phyloP scores from a whole-genome alignment of 2,329 filamentous ascomycete genomes.

The Gnomoniopsis sp. region DNA sequence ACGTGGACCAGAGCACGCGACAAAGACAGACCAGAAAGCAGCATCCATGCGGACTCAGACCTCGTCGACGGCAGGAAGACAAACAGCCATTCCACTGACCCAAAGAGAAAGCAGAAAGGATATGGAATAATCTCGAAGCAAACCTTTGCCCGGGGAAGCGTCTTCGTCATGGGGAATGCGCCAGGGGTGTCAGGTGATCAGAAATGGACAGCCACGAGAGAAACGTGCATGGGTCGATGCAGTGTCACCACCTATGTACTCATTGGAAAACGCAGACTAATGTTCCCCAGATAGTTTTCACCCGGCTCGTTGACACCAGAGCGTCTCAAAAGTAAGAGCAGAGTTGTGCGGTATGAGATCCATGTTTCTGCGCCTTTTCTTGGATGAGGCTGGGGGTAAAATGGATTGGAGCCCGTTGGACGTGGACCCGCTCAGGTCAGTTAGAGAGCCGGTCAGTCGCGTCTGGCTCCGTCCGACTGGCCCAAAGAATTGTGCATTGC shows the following conservation, averaged over 20 bases:
- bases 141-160: neutral
- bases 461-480: neutral
- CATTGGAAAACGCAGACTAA: neutral
- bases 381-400: neutral
- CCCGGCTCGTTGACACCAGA: neutral
- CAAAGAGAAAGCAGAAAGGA: neutral
- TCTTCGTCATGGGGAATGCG: neutral
- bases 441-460: neutral
- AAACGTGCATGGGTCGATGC: conserved; percentile 1
- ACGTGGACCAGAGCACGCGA: neutral
- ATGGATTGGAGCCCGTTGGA: neutral
- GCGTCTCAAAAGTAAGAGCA: neutral
- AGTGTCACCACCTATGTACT: conserved; percentile 11
- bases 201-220: neutral
- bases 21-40: neutral
- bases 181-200: neutral
- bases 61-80: neutral
- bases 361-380: neutral
- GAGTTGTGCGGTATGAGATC: neutral
- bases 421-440: neutral
- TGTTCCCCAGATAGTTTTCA: neutral
- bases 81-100: neutral
- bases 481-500: neutral
- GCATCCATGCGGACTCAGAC: neutral
- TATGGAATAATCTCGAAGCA: neutral